These are phyloP conservation scores for Saccharomyces eubayanus DNA, from an alignment of 805 yeast species.

Conservation along the genomic window DNA sequence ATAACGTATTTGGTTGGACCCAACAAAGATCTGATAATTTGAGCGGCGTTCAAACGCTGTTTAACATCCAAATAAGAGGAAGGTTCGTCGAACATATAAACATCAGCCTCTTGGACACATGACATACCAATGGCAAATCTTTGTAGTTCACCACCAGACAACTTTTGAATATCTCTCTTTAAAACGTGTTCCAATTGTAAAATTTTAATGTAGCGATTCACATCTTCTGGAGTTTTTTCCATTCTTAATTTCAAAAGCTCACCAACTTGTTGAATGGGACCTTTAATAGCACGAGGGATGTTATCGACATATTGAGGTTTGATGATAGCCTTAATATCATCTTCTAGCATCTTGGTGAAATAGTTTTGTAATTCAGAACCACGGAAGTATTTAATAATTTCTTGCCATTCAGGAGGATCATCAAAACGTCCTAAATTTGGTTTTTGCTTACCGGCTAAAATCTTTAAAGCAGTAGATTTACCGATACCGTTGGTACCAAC, in stretches of 20 bases:
- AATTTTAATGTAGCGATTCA: conserved; percentile 54
- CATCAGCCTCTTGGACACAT: conserved; percentile 88
- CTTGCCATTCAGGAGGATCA: conserved; percentile 97
- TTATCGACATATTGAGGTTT: conserved; percentile 99
- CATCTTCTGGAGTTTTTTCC: conserved; percentile 57
- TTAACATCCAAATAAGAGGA: conserved; percentile 97
- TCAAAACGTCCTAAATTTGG: conserved; percentile 93
- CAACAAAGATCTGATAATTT: conserved; percentile 80
- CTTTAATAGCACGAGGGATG: conserved; percentile 91
- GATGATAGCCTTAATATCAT: conserved; percentile 89
- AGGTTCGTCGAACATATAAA: conserved; percentile 99
- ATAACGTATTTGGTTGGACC: conserved; percentile 75
- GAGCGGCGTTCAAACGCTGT: conserved; percentile 97
- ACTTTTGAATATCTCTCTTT: conserved; percentile 78
- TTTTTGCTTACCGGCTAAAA: conserved; percentile 93
- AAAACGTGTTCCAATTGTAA: conserved; percentile 71
- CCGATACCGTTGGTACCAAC: conserved; percentile 99
- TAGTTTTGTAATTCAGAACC: conserved; percentile 96
- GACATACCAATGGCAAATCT: conserved; percentile 98
- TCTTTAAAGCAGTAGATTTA: conserved; percentile 92
- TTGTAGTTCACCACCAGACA: conserved; percentile 98
- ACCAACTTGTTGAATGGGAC: conserved; percentile 80
- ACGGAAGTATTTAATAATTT: conserved; percentile 81
- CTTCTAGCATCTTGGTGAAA: conserved; percentile 89
- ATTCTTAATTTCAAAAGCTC: conserved; percentile 67